A percentile compares a stretch with the other conserved stretches of the same genome.
These are phyloP conservation scores for Yamadazyma oceani DNA, from an alignment of 1,139 yeast genomes.

Conservation along the genomic window DNA sequence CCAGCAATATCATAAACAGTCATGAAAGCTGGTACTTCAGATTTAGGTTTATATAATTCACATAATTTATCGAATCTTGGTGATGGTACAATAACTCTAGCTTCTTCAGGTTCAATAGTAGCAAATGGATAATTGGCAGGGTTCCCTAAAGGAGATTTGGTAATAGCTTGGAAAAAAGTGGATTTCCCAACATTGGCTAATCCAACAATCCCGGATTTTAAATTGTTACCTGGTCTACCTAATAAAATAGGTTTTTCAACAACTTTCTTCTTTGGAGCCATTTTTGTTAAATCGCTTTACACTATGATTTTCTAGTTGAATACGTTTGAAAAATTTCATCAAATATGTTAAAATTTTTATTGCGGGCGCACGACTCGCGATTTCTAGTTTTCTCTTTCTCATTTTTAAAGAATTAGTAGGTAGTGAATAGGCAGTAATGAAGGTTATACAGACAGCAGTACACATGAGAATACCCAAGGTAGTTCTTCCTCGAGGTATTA, in stretches of 20 bases:
- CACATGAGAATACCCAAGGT: too few species aligned
- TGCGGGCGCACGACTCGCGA: slow-evolving; percentile 8
- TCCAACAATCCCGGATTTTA: slow-evolving; percentile 96
- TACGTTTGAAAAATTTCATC: slow-evolving; percentile 2
- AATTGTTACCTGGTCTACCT: slow-evolving; percentile 98
- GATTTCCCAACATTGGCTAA: slow-evolving; percentile 97
- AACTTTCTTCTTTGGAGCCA: slow-evolving; percentile 95
- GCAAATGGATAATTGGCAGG: slow-evolving; percentile 99
- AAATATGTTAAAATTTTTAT: slow-evolving; percentile 11
- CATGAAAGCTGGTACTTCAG: slow-evolving; percentile 89
- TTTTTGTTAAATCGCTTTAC: slow-evolving; percentile 27
- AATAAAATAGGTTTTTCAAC: slow-evolving; percentile 81
- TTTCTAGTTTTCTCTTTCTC: too few species aligned
- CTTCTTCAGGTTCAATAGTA: slow-evolving; percentile 98
- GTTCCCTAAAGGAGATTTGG: slow-evolving; percentile 91
- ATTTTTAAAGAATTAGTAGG: too few species aligned
- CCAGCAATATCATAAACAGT: slow-evolving; percentile 98
- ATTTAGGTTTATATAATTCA: slow-evolving; percentile 74
- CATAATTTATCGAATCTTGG: slow-evolving; percentile 78
- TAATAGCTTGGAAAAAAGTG: slow-evolving; percentile 82
- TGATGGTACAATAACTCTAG: slow-evolving; percentile 95
- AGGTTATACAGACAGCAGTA: too few species aligned
- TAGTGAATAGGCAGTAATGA: too few species aligned
- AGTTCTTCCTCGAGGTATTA: background rate
- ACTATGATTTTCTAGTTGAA: too few species aligned